phyloP scores from a whole-genome alignment of 176 grass and related monocot genomes.

The Avena insularis region DNA sequence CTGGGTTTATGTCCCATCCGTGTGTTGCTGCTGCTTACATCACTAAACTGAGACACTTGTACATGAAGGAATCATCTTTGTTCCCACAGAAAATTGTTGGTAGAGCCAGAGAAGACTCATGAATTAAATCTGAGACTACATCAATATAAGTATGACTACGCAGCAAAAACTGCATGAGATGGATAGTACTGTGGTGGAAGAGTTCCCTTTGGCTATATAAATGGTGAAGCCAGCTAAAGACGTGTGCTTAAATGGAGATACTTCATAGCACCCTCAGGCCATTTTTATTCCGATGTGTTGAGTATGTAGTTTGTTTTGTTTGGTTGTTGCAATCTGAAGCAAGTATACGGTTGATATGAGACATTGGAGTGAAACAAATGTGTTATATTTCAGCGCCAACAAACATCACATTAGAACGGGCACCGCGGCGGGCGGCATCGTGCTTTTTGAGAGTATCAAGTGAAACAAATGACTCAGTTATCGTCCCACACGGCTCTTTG shows the following conservation, averaged over 20 bases:
- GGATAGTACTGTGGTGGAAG: not conserved
- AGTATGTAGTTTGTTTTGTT: not conserved
- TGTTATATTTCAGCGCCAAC: too few species aligned
- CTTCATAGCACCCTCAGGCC: not conserved
- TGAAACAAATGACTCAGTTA: too few species aligned
- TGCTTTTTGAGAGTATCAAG: too few species aligned
- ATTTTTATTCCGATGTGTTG: not conserved
- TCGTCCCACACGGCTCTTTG: too few species aligned
- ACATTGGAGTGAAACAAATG: too few species aligned
- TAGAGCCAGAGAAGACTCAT: not conserved
- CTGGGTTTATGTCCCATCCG: too few species aligned
- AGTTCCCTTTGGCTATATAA: not conserved
- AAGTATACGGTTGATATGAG: too few species aligned
- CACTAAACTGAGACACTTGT: too few species aligned
- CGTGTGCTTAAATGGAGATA: not conserved
- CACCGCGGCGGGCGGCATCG: too few species aligned
- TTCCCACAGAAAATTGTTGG: not conserved
- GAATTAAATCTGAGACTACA: not conserved
- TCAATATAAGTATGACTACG: not conserved
- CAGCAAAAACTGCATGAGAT: not conserved
- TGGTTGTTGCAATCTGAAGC: not conserved
- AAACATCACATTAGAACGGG: too few species aligned
- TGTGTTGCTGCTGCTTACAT: too few species aligned
- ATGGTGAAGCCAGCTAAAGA: not conserved
- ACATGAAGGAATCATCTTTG: not conserved